These are phyloP conservation scores for Aspergillus avenaceus DNA, from an alignment of 495 filamentous ascomycete genomes.

Conservation along the genomic window DNA sequence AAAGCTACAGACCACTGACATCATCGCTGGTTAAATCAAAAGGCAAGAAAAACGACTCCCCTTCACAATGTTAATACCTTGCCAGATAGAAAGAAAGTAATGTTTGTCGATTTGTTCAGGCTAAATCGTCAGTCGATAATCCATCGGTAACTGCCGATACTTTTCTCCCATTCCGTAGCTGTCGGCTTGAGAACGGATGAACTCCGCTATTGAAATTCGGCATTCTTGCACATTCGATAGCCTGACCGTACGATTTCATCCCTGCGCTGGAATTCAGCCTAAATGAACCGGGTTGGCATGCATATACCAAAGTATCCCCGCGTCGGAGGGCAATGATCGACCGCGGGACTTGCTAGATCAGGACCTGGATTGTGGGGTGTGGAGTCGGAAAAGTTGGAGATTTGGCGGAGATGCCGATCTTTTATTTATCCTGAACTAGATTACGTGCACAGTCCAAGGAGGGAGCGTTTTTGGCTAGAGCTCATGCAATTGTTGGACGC, in stretches of 20 bases:
- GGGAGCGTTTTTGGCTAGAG: neutral
- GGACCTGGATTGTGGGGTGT: neutral
- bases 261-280: slow-evolving; percentile 16
- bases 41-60: too few relatives aligned
- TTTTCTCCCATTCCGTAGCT: too few relatives aligned
- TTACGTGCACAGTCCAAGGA: slow-evolving; percentile 4
- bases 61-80: too few relatives aligned
- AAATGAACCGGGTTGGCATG: slow-evolving; percentile 6
- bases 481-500: neutral
- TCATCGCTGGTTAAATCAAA: too few relatives aligned
- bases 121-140: too few relatives aligned
- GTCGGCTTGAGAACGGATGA: neutral
- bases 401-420: slow-evolving; percentile 5
- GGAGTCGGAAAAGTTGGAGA: slow-evolving; percentile 5
- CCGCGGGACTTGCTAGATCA: slow-evolving; percentile 20
- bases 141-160: too few relatives aligned
- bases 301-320: slow-evolving; percentile 14
- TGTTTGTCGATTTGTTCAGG: too few relatives aligned
- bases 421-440: neutral
- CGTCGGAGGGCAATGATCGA: slow-evolving; percentile 14
- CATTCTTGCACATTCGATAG: neutral
- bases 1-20: too few relatives aligned
- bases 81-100: too few relatives aligned
- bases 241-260: neutral
- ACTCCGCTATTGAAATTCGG: too few relatives aligned